A percentile compares a stretch with the other conserved stretches of the same genome.
Conservation (phyloP, 768 basidiomycete genomes). For the Tulasnella sp. region DNA sequence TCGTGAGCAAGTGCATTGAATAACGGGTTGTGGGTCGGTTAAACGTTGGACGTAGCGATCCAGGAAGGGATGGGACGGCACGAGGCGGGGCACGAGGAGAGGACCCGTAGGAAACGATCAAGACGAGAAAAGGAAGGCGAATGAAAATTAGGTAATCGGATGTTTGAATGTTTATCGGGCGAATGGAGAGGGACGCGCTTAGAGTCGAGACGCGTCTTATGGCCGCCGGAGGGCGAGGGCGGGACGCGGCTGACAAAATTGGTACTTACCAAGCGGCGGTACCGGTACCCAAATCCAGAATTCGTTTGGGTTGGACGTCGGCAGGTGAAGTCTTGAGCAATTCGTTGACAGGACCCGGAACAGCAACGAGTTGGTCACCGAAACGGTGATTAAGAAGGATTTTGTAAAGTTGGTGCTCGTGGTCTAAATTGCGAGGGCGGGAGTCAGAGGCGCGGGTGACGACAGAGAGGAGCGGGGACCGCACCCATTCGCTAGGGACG, state of each 20-base stretch:
- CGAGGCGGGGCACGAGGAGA: slow-evolving; percentile 4
- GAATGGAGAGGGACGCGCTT: background rate
- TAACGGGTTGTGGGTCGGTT: no score
- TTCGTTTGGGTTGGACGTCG: background rate
- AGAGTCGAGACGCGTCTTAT: background rate
- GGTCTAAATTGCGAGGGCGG: background rate
- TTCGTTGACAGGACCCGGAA: background rate
- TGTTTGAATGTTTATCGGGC: background rate
- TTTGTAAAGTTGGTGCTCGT: slow-evolving; percentile 8
- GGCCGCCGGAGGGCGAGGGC: background rate
- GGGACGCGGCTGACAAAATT: background rate
- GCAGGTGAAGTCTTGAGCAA: background rate
- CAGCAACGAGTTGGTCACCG: background rate
- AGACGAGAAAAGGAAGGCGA: background rate
- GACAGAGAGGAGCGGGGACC: background rate
- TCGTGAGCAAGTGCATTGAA: no score
- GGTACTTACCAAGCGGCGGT: slow-evolving; percentile 6
- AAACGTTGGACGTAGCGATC: background rate
- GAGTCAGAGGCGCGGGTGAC: background rate
- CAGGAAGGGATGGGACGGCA: background rate
- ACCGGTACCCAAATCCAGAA: slow-evolving; percentile 15
- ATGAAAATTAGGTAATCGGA: background rate
- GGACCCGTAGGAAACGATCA: background rate
- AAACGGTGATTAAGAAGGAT: background rate
- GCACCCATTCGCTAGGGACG: background rate